These are phyloP conservation scores for Aspergillus egyptiacus DNA, from an alignment of 495 filamentous ascomycete genomes.

Conservation along the genomic window DNA sequence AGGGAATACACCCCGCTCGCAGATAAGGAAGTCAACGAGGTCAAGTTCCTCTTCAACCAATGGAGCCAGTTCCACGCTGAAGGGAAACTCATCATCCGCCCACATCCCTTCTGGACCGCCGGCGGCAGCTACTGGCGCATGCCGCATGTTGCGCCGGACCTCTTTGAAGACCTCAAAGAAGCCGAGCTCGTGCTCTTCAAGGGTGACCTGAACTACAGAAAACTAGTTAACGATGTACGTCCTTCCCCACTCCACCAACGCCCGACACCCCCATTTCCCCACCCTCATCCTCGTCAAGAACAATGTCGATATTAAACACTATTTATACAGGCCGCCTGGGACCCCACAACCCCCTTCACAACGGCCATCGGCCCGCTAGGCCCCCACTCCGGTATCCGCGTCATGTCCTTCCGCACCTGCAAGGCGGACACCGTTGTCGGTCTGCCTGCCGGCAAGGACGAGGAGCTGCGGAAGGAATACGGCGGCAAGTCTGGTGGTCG, in stretches of 20 bases:
- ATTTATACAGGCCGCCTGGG: slow-evolving; percentile 64
- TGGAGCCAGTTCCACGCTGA: slow-evolving; percentile 77
- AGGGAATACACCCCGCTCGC: slow-evolving; percentile 53
- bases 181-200: slow-evolving; percentile 94
- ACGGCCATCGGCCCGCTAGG: slow-evolving; percentile 85
- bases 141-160: slow-evolving; percentile 55
- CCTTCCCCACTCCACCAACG: background rate
- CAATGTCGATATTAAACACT: slow-evolving; percentile 8
- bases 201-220: slow-evolving; percentile 93
- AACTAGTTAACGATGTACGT: slow-evolving; percentile 80
- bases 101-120: slow-evolving; percentile 86
- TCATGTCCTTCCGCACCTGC: slow-evolving; percentile 83
- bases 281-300: background rate
- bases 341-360: slow-evolving; percentile 78
- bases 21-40: slow-evolving; percentile 58
- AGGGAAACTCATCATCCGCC: slow-evolving; percentile 70
- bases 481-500: slow-evolving; percentile 62
- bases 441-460: slow-evolving; percentile 71
- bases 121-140: slow-evolving; percentile 82
- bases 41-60: slow-evolving; percentile 71
- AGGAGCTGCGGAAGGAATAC: slow-evolving; percentile 61
- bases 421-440: slow-evolving; percentile 96
- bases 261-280: too few species aligned
- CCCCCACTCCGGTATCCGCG: slow-evolving; percentile 68
- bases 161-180: slow-evolving; percentile 73